Evolutionary conservation across 306 rosid species (phyloP).

Genomic region (Heteromeles arbutifolia): DNA sequence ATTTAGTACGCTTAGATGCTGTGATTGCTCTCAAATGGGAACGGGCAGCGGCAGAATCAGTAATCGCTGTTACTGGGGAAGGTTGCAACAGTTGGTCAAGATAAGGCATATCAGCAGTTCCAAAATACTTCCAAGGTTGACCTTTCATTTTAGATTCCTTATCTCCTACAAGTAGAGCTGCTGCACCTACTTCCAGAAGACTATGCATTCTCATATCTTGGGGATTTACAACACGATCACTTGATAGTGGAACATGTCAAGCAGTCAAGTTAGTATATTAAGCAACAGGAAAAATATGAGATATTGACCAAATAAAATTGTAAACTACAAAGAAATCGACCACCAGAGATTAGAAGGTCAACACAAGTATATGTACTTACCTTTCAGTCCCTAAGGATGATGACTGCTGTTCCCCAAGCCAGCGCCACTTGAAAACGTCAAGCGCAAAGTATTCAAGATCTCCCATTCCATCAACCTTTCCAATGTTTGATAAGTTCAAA

Average conservation of each 20-base stretch:
- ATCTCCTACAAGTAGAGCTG: conserved; percentile 83
- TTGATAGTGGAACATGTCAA: conserved; percentile 36
- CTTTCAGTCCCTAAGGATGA: conserved; percentile 52
- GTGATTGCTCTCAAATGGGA: conserved; percentile 93
- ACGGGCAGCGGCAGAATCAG: conserved; percentile 74
- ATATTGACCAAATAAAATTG: conserved; percentile 10
- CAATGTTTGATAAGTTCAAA: conserved; percentile 63
- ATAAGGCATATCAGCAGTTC: conserved; percentile 96
- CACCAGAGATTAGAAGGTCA: conserved; percentile 15
- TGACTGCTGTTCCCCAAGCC: conserved; percentile 66
- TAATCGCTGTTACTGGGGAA: conserved; percentile 72
- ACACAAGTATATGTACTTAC: conserved; percentile 34
- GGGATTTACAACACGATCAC: conserved; percentile 53
- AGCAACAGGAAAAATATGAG: conserved; percentile 2
- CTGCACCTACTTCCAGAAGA: conserved; percentile 94
- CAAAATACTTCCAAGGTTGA: conserved; percentile 85
- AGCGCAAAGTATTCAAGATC: conserved; percentile 63
- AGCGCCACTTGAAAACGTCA: conserved; percentile 93
- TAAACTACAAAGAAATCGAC: background rate
- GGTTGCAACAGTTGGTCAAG: conserved; percentile 90
- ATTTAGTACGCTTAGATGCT: conserved; percentile 82
- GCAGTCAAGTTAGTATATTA: conserved; percentile 18
- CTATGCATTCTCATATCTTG: conserved; percentile 69
- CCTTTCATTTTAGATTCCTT: conserved; percentile 82
- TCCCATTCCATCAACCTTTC: conserved; percentile 56